A percentile compares a stretch with the other conserved stretches of the same genome.
Conservation (phyloP, 257 asterid genomes). For the Mitragyna speciosa region DNA sequence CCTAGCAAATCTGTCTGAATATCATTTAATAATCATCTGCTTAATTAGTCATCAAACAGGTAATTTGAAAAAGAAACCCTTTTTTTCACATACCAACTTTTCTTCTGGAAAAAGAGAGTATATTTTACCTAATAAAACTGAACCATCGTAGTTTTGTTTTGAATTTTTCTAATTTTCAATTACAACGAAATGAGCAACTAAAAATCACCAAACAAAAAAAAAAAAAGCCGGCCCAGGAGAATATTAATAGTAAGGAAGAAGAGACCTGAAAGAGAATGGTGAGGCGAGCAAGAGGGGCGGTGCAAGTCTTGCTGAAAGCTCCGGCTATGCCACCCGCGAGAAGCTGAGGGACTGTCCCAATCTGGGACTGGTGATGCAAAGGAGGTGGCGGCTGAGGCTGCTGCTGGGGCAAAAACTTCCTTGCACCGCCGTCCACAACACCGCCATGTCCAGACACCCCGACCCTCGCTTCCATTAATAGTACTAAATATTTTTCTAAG, state of each 20-base stretch:
- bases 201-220: background rate
- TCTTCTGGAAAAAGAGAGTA: background rate
- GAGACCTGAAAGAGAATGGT: slow-evolving; percentile 88
- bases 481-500: background rate
- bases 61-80: no score
- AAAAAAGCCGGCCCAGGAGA: background rate
- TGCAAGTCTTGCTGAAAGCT: slow-evolving; percentile 93
- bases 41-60: background rate
- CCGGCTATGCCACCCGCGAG: slow-evolving; percentile 97
- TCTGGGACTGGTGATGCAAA: slow-evolving; percentile 48
- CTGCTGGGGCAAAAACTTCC: slow-evolving; percentile 49
- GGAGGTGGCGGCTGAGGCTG: slow-evolving; percentile 44
- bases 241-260: background rate
- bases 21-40: background rate
- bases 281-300: slow-evolving; percentile 93
- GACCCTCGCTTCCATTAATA: slow-evolving; percentile 76
- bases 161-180: background rate
- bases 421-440: slow-evolving; percentile 70
- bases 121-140: background rate
- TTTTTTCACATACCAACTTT: background rate
- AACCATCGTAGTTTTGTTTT: background rate
- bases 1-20: background rate
- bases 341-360: slow-evolving; percentile 85
- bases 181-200: background rate
- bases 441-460: slow-evolving; percentile 48